phyloP scores from a whole-genome alignment of 140 eudicot species.

The Anethum foeniculum region DNA sequence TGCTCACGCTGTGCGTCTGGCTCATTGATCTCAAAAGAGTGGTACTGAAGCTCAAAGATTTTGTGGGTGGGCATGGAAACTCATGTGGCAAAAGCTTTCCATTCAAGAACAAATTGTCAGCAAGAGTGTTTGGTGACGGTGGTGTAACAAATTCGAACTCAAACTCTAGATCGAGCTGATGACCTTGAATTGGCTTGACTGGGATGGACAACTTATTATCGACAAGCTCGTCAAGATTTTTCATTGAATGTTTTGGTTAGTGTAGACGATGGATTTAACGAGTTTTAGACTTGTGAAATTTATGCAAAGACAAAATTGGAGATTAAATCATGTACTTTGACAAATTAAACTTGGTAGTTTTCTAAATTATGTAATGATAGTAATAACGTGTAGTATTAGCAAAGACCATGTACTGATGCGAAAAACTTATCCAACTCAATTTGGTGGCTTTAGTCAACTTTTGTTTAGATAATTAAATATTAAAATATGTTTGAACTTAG shows the following conservation, averaged over 20 bases:
- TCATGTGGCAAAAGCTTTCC: slow-evolving; percentile 64
- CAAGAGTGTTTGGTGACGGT: slow-evolving; percentile 41
- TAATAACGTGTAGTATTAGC: background rate
- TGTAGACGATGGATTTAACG: too few relatives aligned
- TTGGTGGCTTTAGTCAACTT: background rate
- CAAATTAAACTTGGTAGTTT: background rate
- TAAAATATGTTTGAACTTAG: too few relatives aligned
- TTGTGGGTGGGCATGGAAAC: slow-evolving; percentile 42
- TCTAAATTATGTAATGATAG: background rate
- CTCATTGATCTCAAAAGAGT: slow-evolving; percentile 34
- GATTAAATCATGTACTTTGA: background rate
- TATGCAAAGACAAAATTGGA: too few relatives aligned
- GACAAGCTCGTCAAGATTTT: slow-evolving; percentile 20
- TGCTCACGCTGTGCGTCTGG: slow-evolving; percentile 53
- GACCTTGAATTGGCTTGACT: background rate
- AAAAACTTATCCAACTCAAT: too few relatives aligned
- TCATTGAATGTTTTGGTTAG: slow-evolving; percentile 16
- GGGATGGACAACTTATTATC: slow-evolving; percentile 4
- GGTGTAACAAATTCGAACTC: slow-evolving; percentile 40
- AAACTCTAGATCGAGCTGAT: slow-evolving; percentile 23
- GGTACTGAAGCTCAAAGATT: background rate
- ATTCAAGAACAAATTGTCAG: slow-evolving; percentile 73
- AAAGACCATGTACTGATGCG: background rate
- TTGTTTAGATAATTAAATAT: too few relatives aligned
- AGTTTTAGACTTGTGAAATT: too few relatives aligned